Conservation (phyloP, 768 basidiomycete genomes). For the Russula ochroleuca region DNA sequence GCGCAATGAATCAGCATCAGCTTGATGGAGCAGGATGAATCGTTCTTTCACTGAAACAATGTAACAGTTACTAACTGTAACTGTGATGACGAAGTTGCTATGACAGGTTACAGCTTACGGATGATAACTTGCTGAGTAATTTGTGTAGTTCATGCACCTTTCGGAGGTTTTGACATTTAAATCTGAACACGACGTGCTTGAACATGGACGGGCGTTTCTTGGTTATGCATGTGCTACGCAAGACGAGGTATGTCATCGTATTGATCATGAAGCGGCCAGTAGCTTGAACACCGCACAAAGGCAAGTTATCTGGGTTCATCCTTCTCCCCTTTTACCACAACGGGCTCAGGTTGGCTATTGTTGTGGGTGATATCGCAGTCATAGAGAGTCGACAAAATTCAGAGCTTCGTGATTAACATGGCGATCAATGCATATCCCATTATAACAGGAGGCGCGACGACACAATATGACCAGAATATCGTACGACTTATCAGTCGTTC, state of each 20-base stretch:
- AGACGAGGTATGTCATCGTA: background rate
- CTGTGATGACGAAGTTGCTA: background rate
- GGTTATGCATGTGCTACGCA: background rate
- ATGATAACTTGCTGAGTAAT: background rate
- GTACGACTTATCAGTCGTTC: slow-evolving; percentile 88
- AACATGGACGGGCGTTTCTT: background rate
- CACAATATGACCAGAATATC: slow-evolving; percentile 89
- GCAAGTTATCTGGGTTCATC: background rate
- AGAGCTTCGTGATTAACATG: slow-evolving; percentile 54
- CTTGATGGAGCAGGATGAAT: background rate
- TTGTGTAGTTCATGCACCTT: background rate
- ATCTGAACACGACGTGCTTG: background rate
- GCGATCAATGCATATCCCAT: slow-evolving; percentile 76
- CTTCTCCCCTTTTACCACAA: background rate
- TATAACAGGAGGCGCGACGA: slow-evolving; percentile 78
- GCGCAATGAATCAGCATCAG: background rate
- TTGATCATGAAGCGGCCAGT: background rate
- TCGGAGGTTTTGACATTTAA: background rate
- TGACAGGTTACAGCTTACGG: background rate
- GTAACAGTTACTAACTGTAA: background rate
- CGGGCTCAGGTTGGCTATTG: too few relatives aligned
- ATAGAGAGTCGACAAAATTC: background rate
- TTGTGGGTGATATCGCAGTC: too few relatives aligned
- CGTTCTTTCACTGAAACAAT: background rate
- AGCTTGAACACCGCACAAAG: background rate